Evolutionary conservation across 805 yeast genomes (phyloP).

Genomic region (Candida takata): DNA sequence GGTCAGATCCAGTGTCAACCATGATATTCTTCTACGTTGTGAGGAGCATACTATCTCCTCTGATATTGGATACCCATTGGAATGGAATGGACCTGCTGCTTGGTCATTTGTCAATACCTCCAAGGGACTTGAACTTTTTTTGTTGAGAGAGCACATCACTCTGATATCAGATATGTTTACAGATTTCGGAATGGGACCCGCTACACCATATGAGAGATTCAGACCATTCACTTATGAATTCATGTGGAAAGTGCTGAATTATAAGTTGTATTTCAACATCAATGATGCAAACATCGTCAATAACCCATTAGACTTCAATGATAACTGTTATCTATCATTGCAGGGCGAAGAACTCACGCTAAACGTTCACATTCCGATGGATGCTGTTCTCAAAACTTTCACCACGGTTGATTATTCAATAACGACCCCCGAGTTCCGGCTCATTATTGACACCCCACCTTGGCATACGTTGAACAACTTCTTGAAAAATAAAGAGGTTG

Average conservation of each 20-base stretch:
- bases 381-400: constrained; percentile 42
- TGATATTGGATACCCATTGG: constrained; percentile 60
- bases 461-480: constrained; percentile 87
- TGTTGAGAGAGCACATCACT: constrained; percentile 77
- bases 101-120: constrained; percentile 61
- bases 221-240: constrained; percentile 62
- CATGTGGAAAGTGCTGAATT: constrained; percentile 52
- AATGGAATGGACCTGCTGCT: constrained; percentile 72
- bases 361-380: constrained; percentile 50
- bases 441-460: constrained; percentile 72
- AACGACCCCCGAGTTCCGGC: constrained; percentile 50
- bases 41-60: constrained; percentile 47
- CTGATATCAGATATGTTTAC: constrained; percentile 62
- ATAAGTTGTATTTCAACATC: constrained; percentile 64
- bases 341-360: constrained; percentile 52
- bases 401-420: constrained; percentile 45
- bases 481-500: constrained; percentile 54
- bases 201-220: constrained; percentile 67
- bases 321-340: constrained; percentile 69
- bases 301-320: constrained; percentile 78
- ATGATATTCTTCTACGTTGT: constrained; percentile 67
- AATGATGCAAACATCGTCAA: constrained; percentile 86
- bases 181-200: constrained; percentile 72
- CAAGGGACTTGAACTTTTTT: constrained; percentile 47
- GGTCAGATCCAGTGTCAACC: constrained; percentile 79